These are phyloP conservation scores for Alternaria dauci DNA, from an alignment of 2,329 filamentous ascomycete genomes.

Conservation along the genomic window DNA sequence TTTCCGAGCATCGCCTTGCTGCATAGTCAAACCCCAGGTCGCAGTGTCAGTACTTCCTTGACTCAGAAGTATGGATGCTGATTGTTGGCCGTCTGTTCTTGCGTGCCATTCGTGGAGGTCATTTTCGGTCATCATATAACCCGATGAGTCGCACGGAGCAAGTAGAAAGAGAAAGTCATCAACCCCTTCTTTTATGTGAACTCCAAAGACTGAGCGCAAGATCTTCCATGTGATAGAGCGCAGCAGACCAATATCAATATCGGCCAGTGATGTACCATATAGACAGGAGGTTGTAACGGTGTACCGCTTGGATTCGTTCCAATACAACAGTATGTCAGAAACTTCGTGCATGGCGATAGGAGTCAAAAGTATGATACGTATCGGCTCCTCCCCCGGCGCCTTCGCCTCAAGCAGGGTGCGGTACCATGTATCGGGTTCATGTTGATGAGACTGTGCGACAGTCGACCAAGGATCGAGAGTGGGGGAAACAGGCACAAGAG, in stretches of 20 bases:
- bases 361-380: conserved; percentile 34
- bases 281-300: conserved; percentile 26
- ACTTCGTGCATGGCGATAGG: conserved; percentile 31
- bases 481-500: conserved; percentile 35
- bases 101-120: conserved; percentile 28
- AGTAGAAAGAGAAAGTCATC: conserved; percentile 45
- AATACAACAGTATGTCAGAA: conserved; percentile 36
- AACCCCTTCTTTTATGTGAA: conserved; percentile 30
- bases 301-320: conserved; percentile 42
- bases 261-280: conserved; percentile 11
- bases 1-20: conserved; percentile 31
- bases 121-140: conserved; percentile 8
- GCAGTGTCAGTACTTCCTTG: conserved; percentile 6
- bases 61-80: conserved; percentile 26
- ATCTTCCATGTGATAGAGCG: conserved; percentile 38
- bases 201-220: conserved; percentile 31
- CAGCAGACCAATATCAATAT: conserved; percentile 30
- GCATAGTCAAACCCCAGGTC: conserved; percentile 37
- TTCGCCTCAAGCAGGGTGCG: conserved; percentile 29
- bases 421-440: conserved; percentile 27
- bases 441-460: conserved; percentile 24
- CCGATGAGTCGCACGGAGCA: conserved; percentile 29
- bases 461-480: conserved; percentile 43
- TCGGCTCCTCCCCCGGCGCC: conserved; percentile 17
- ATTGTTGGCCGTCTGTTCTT: conserved; percentile 18